Percentiles rank a stretch among this genome's conserved stretches.
phyloP scores from a whole-genome alignment of 2,329 filamentous ascomycete species.

The Fusarium torulosum region DNA sequence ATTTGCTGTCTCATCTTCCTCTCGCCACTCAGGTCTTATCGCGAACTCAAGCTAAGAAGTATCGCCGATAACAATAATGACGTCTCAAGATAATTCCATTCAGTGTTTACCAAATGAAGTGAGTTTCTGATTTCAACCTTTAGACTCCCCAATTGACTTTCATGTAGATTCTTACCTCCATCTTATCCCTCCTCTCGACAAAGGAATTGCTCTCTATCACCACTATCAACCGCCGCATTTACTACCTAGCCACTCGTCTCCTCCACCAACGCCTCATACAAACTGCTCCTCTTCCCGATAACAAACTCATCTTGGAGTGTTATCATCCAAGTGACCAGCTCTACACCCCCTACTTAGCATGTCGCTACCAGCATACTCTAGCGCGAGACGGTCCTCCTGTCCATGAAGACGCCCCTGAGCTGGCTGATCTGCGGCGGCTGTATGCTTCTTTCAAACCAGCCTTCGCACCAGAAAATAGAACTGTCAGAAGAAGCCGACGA shows the following conservation, averaged over 20 bases:
- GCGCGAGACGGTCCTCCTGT: slow-evolving; percentile 23
- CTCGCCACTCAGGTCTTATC: slow-evolving; percentile 5
- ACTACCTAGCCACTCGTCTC: slow-evolving; percentile 72
- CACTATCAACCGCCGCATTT: slow-evolving; percentile 71
- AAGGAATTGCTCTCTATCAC: slow-evolving; percentile 68
- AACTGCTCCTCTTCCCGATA: slow-evolving; percentile 44
- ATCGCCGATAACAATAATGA: slow-evolving; percentile 22
- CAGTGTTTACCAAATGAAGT: slow-evolving; percentile 39
- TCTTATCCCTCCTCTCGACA: slow-evolving; percentile 61
- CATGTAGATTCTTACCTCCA: slow-evolving; percentile 26
- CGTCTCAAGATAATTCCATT: slow-evolving; percentile 20
- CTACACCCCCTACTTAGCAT: slow-evolving; percentile 75
- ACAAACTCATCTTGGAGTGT: slow-evolving; percentile 81
- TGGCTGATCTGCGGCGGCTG: slow-evolving; percentile 63
- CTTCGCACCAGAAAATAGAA: slow-evolving; percentile 65
- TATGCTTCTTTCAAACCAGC: slow-evolving; percentile 80
- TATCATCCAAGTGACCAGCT: slow-evolving; percentile 79
- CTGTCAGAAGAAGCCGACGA: slow-evolving; percentile 46
- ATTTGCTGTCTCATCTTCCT: not conserved
- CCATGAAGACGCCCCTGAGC: slow-evolving; percentile 20
- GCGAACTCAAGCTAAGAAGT: not conserved
- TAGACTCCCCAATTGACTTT: not conserved
- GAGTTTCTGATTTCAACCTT: not conserved
- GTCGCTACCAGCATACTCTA: slow-evolving; percentile 73
- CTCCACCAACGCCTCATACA: slow-evolving; percentile 72